These are phyloP conservation scores for Colletotrichum sp. DNA, from an alignment of 2,329 filamentous ascomycete genomes.

Conservation along the genomic window DNA sequence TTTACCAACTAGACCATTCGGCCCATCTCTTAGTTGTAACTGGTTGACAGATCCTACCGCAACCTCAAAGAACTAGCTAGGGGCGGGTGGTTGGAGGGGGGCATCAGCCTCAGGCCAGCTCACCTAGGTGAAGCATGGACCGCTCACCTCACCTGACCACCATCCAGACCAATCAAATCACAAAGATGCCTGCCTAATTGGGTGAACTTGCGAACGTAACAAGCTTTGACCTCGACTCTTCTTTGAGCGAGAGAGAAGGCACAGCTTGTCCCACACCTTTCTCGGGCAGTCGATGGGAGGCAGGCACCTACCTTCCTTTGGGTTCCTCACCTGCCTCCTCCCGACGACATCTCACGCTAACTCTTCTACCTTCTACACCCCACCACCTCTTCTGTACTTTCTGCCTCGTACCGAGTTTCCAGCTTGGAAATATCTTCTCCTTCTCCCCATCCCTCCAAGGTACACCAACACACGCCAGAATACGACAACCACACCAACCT, in stretches of 20 bases:
- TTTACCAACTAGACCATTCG: not conserved
- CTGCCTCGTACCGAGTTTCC: not conserved
- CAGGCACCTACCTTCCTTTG: not conserved
- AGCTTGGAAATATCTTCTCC: not conserved
- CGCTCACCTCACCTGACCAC: not conserved
- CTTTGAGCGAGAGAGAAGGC: not conserved
- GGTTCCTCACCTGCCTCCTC: not conserved
- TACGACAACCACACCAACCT: not conserved
- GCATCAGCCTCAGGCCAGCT: not conserved
- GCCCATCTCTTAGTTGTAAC: not conserved
- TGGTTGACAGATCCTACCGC: not conserved
- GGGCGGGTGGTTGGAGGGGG: not conserved
- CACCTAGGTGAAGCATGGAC: not conserved
- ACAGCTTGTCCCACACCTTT: not conserved
- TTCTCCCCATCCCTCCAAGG: not conserved
- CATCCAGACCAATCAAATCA: fast-evolving
- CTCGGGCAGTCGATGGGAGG: not conserved
- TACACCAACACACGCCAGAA: not conserved
- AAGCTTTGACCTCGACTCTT: not conserved
- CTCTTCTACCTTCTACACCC: not conserved
- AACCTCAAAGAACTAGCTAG: not conserved
- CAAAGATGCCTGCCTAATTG: not conserved
- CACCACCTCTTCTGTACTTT: not conserved
- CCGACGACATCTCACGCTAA: not conserved
- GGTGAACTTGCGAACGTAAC: not conserved